Conservation (phyloP, 2,329 filamentous ascomycete species). For the Penicillium oxalicum region DNA sequence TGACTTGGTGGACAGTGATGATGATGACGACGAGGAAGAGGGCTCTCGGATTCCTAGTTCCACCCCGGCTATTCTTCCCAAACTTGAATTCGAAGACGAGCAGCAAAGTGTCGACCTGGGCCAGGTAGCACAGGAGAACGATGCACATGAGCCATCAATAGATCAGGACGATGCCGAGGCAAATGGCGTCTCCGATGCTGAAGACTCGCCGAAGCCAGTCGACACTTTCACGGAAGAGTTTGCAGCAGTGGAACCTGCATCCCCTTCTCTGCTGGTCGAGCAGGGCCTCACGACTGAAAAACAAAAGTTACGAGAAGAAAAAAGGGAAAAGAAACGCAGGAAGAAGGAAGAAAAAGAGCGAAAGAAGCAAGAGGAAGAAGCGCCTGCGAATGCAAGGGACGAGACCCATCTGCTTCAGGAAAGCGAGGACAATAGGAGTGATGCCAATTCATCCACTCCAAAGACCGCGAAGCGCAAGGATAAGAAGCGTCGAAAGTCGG, state of each 20-base stretch:
- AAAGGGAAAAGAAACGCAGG: slow-evolving; percentile 8
- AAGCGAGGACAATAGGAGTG: too few relatives aligned
- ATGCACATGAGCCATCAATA: not conserved
- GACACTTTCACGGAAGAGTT: slow-evolving; percentile 1
- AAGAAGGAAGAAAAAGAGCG: slow-evolving; percentile 8
- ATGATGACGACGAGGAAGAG: slow-evolving; percentile 6
- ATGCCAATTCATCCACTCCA: slow-evolving; percentile 11
- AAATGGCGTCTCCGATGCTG: not conserved
- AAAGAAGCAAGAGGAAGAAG: slow-evolving; percentile 1
- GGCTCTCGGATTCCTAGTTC: not conserved
- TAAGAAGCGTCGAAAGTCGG: slow-evolving; percentile 12
- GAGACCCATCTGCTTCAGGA: not conserved
- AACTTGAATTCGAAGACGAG: not conserved
- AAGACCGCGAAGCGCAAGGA: slow-evolving; percentile 7
- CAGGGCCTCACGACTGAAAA: slow-evolving; percentile 1
- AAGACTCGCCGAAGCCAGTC: slow-evolving; percentile 2
- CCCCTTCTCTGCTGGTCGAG: not conserved
- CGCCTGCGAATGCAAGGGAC: slow-evolving; percentile 1
- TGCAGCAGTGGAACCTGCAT: not conserved
- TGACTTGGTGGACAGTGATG: slow-evolving; percentile 15
- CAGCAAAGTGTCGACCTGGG: not conserved
- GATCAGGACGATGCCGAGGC: not conserved
- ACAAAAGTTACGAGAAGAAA: slow-evolving; percentile 3
- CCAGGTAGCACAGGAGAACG: not conserved
- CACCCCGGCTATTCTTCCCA: not conserved